phyloP scores from a whole-genome alignment of 2,329 filamentous ascomycete species.

The Paraconiothyrium sp. region DNA sequence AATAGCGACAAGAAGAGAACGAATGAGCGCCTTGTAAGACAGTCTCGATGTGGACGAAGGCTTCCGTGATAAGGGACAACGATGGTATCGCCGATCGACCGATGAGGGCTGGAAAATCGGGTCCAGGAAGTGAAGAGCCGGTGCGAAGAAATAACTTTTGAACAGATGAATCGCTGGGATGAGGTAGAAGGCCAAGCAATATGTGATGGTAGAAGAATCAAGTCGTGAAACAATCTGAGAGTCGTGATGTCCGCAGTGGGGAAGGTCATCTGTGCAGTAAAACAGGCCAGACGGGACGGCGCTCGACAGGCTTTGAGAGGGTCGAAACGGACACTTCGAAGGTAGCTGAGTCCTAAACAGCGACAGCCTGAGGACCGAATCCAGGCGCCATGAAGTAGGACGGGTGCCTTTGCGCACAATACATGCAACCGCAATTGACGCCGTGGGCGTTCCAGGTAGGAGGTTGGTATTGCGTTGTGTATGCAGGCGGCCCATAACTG shows the following conservation, averaged over 20 bases:
- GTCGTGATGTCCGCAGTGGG: slow-evolving; percentile 1
- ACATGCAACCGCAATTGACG: slow-evolving; percentile 49
- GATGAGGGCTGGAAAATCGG: slow-evolving; percentile 22
- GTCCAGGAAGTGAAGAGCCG: slow-evolving; percentile 23
- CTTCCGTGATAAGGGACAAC: slow-evolving; percentile 24
- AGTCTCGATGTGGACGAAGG: slow-evolving; percentile 20
- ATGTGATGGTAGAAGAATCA: slow-evolving; percentile 28
- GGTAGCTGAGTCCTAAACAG: slow-evolving; percentile 32
- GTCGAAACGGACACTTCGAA: slow-evolving; percentile 1
- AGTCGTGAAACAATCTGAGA: slow-evolving; percentile 37
- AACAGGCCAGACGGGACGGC: slow-evolving; percentile 4
- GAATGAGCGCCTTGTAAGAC: slow-evolving; percentile 27
- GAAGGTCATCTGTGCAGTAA: slow-evolving; percentile 3
- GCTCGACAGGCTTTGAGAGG: slow-evolving; percentile 15
- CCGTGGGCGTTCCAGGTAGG: slow-evolving; percentile 51
- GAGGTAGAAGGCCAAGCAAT: slow-evolving; percentile 25
- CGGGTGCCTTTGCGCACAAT: slow-evolving; percentile 49
- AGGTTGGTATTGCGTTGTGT: slow-evolving; percentile 46
- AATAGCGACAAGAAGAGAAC: slow-evolving; percentile 45
- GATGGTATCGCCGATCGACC: slow-evolving; percentile 32
- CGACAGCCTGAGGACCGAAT: slow-evolving; percentile 51
- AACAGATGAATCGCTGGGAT: slow-evolving; percentile 45
- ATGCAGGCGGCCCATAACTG: slow-evolving; percentile 47
- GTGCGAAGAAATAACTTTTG: slow-evolving; percentile 42
- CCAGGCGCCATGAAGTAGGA: slow-evolving; percentile 51